These are phyloP conservation scores for Amphicarpaea edgeworthii DNA, from an alignment of 306 rosid species.

Conservation along the genomic window DNA sequence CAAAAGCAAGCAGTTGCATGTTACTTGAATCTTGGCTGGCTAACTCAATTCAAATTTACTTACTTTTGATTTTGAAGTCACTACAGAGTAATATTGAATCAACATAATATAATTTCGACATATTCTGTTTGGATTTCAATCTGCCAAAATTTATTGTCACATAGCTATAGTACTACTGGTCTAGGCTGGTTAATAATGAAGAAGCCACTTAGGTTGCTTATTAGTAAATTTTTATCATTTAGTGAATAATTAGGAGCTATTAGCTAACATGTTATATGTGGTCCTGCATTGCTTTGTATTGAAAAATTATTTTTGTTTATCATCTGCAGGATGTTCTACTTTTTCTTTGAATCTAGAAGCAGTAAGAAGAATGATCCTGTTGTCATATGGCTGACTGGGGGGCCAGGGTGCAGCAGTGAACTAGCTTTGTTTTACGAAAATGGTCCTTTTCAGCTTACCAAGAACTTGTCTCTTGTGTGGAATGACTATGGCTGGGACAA, in stretches of 20 bases:
- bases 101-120: background rate
- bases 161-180: slow-evolving; percentile 14
- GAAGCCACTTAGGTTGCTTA: background rate
- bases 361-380: slow-evolving; percentile 66
- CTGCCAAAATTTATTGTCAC: slow-evolving; percentile 1
- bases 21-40: slow-evolving; percentile 22
- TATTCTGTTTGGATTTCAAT: slow-evolving; percentile 26
- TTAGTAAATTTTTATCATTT: slow-evolving; percentile 10
- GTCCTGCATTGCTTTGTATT: slow-evolving; percentile 10
- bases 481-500: slow-evolving; percentile 93
- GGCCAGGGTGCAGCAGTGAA: slow-evolving; percentile 98
- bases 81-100: background rate
- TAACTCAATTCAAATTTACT: background rate
- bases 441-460: slow-evolving; percentile 84
- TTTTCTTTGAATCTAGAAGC: slow-evolving; percentile 86
- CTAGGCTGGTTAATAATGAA: slow-evolving; percentile 20
- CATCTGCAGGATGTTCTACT: slow-evolving; percentile 86
- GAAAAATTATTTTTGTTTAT: background rate
- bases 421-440: slow-evolving; percentile 90
- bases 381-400: slow-evolving; percentile 94
- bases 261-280: background rate
- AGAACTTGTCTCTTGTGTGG: slow-evolving; percentile 79
- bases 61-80: background rate
- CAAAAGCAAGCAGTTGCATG: slow-evolving; percentile 15
- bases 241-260: background rate